Base-by-base conservation (phyloP, 2,329 filamentous ascomycete genomes). In the Botrytis aclada region DNA sequence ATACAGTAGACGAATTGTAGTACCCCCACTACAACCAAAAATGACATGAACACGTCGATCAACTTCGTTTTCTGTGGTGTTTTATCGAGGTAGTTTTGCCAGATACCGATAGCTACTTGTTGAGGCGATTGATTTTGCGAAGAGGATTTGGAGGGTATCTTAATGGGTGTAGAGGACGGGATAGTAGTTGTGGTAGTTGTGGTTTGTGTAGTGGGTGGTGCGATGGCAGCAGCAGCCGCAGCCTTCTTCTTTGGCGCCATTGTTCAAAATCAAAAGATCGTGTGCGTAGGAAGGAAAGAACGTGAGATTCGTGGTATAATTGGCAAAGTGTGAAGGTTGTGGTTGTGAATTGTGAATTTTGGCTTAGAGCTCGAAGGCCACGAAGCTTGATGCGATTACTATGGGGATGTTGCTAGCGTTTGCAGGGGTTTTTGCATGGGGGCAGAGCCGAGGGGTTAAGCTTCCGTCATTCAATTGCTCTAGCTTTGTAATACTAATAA, bases 1-100 rank as follows among this genome's bases (percentile, higher is more conserved):
- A 98, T 86, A 82, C 95, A 98, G 84, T 99, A 99, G 74, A 93
- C 82, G 83, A 99, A 98, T 84, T 99, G 96, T 79, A 98, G 82
- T n/a, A 85, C 93, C 69, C 94, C 96, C 7, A 97, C 93, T 1
- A 91, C 86, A 34, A 96, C 89, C 74, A 99, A 85, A 82, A 98
- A 99, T 5, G 84, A 89, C 88, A 99, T 90, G 83, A 99, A 99
- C 51, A 88, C 88, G 82, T 99, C 96, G 75, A 98, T 88, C 75
- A 99, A 88, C 88, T 97, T 96, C 65, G 92, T 95, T 75, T 95
- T 90, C 86, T 97, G 95, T 64, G 95, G 90, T 62, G 96, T 99
- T 78, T 90, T 87, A 77, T 91, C 85, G 72, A 91, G 82, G 83
- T 99, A 99, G 83, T 93, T 90, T 78, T 90, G 85, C 88, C 91